These are phyloP conservation scores for Cutaneotrichosporon curvatum DNA, from an alignment of 1,284 basidiomycete genomes.

Conservation along the genomic window DNA sequence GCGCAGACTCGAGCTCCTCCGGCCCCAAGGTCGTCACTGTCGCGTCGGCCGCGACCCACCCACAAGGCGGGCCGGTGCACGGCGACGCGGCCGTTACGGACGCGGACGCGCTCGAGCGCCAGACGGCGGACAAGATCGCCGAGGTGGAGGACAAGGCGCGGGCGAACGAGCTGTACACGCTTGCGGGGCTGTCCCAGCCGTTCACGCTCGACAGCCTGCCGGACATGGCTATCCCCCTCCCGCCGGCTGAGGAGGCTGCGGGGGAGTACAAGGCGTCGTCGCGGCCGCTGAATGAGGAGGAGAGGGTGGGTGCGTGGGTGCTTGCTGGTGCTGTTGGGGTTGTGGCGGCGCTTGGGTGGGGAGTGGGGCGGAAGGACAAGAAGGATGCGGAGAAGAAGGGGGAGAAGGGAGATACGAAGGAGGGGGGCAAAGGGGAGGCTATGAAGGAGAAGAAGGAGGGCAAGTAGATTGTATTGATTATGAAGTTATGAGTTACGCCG, in stretches of 20 bases:
- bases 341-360: slow-evolving; percentile 51
- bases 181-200: no score
- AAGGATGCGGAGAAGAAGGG: slow-evolving; percentile 2
- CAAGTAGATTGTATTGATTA: no score
- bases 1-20: not conserved
- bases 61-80: slow-evolving; percentile 59
- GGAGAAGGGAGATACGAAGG: not conserved
- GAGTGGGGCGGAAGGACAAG: not conserved
- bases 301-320: slow-evolving; percentile 53
- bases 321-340: slow-evolving; percentile 54
- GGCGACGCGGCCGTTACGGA: not conserved
- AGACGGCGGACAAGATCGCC: not conserved
- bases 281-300: slow-evolving; percentile 52
- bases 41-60: slow-evolving; percentile 58
- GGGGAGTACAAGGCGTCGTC: slow-evolving; percentile 36
- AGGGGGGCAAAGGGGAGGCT: not conserved
- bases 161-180: slow-evolving; percentile 2
- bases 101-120: not conserved
- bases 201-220: not conserved
- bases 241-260: slow-evolving; percentile 1
- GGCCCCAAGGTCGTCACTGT: slow-evolving; percentile 65
- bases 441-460: not conserved
- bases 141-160: not conserved
- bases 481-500: not conserved
- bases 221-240: slow-evolving; percentile 5